Base-by-base conservation (phyloP, 164 flowering plant species). In the Stephania japonica region DNA sequence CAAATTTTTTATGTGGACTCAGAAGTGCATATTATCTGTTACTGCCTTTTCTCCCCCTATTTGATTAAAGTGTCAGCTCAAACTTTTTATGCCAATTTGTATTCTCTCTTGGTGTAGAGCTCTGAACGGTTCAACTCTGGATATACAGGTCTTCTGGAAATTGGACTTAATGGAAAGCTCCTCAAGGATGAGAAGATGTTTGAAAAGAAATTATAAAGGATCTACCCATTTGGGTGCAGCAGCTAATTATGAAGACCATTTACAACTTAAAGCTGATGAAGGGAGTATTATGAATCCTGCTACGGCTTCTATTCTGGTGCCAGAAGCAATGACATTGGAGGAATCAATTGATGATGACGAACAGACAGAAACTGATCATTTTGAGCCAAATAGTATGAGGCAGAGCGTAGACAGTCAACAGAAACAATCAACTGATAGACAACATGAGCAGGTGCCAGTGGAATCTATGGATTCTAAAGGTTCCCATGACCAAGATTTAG, bases 101-200 rank as follows among this genome's bases (percentile, higher is more conserved):
- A 61, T 42, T 67, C 24, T 25, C 26, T 49, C 70, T 32, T 32
- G 2, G 38, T 32, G 38, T 32, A 32, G 32, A 27, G 32, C 32
- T 27, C 32, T 27, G 32, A 27, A 27, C 32, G 32, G 32, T 32
- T 32, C 21, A 43, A 26, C 66, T 67, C 25, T 69, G 42, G 38
- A 24, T 68, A 49, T 76, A 66, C 83, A 92, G 99, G 84, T 88
- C 38, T 96, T 91, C 81, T 96, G 98, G 97, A 93, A 91, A 89
- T 89, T 96, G 70, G 98, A 96, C 76, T 79, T 77, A 49, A 88
- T 87, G 96, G 98, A 96, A 86, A 92, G 85, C 81, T 93, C 97
- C 76, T 85, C 91, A 21, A 85, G 99, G 80, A 96, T 96, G 99
- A 86, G 98, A 82, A 84, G 75, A 80, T 86, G 87, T 75, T 71